phyloP scores from a whole-genome alignment of 495 filamentous ascomycete species.

The Lasiosphaeriaceae sp. region DNA sequence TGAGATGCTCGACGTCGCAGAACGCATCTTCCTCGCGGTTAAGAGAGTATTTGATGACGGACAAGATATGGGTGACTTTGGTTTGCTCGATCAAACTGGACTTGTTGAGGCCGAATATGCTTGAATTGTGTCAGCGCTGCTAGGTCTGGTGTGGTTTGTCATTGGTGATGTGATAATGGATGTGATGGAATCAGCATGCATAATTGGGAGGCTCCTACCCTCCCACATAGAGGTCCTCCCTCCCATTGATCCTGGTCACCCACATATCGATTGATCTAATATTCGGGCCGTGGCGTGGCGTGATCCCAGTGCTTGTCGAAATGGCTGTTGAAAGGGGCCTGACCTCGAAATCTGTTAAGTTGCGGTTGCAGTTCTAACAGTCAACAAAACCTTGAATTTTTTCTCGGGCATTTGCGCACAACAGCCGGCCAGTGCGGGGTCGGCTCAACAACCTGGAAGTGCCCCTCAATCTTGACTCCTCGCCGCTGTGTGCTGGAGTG shows the following conservation, averaged over 20 bases:
- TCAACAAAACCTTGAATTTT: too few relatives aligned
- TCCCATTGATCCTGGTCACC: conserved; percentile 55
- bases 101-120: conserved; percentile 61
- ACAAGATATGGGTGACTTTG: conserved; percentile 89
- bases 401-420: too few relatives aligned
- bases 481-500: too few relatives aligned
- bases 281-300: background rate
- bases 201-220: conserved; percentile 54
- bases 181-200: conserved; percentile 39
- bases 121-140: too few relatives aligned
- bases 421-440: too few relatives aligned
- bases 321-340: too few relatives aligned
- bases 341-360: too few relatives aligned
- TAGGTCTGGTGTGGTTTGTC: too few relatives aligned
- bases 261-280: conserved; percentile 22
- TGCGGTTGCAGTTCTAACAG: too few relatives aligned
- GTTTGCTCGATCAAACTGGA: conserved; percentile 60
- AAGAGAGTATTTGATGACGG: conserved; percentile 54
- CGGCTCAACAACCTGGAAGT: too few relatives aligned
- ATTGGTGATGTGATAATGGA: too few relatives aligned
- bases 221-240: conserved; percentile 74
- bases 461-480: too few relatives aligned
- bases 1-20: conserved; percentile 61
- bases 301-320: background rate
- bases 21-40: conserved; percentile 32